Percentiles rank a stretch among this genome's conserved stretches.
These are phyloP conservation scores for Cronartium quercuum DNA, from an alignment of 1,284 basidiomycete genomes.

Conservation along the genomic window DNA sequence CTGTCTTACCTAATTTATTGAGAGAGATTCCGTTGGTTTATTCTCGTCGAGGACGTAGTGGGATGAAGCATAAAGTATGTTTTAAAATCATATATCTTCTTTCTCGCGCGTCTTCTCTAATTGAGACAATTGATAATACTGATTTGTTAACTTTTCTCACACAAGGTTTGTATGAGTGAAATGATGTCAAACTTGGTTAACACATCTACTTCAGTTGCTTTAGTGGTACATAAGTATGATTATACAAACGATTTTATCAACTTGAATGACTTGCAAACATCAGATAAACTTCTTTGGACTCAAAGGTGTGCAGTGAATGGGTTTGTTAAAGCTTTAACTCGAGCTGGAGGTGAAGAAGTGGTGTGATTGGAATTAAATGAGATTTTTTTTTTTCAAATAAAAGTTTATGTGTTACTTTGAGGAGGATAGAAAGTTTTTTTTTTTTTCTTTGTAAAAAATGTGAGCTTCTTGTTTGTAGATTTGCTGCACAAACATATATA, in stretches of 20 bases:
- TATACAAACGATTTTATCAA: neutral
- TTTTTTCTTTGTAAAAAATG: neutral
- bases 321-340: conserved; percentile 1
- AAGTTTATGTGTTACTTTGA: neutral
- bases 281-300: neutral
- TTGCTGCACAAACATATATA: neutral
- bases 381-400: neutral
- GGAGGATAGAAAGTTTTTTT: neutral
- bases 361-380: neutral
- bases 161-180: conserved; percentile 37
- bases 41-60: conserved; percentile 2
- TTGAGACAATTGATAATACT: neutral
- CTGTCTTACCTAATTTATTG: conserved; percentile 21
- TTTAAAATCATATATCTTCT: neutral
- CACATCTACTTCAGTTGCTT: neutral
- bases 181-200: conserved; percentile 37
- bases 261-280: neutral
- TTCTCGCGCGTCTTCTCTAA: neutral
- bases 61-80: conserved; percentile 33
- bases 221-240: conserved; percentile 1
- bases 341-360: neutral
- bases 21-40: conserved; percentile 29
- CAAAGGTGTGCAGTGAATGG: neutral
- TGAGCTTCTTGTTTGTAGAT: neutral
- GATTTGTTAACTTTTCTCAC: neutral